These are phyloP conservation scores for Sungouiella thailandica DNA, from an alignment of 805 yeast species.

Conservation along the genomic window DNA sequence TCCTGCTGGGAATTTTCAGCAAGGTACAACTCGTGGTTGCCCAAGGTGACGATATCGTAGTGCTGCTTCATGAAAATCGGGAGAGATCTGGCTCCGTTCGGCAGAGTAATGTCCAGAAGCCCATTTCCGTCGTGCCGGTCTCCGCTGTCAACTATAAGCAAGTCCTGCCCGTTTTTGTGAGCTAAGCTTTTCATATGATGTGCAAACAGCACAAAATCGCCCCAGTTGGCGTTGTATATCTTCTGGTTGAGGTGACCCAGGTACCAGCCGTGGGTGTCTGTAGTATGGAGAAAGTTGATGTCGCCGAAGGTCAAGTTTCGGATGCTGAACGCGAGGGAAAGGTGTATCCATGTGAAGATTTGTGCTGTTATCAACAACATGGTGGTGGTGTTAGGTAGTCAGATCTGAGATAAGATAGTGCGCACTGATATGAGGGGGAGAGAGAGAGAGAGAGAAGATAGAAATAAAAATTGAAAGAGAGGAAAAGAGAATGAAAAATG, in stretches of 20 bases:
- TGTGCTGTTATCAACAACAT: too few relatives aligned
- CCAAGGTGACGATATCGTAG: slow-evolving; percentile 77
- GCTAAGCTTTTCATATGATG: slow-evolving; percentile 45
- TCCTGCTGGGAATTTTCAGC: slow-evolving; percentile 64
- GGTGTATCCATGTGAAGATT: too few relatives aligned
- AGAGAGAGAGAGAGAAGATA: too few relatives aligned
- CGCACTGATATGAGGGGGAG: too few relatives aligned
- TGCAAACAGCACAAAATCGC: slow-evolving; percentile 75
- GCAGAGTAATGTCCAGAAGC: slow-evolving; percentile 67
- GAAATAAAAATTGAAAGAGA: too few relatives aligned
- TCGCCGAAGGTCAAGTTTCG: slow-evolving; percentile 30
- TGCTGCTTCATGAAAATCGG: slow-evolving; percentile 58
- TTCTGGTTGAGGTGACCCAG: slow-evolving; percentile 82
- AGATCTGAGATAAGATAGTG: too few relatives aligned
- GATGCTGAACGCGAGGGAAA: too few relatives aligned
- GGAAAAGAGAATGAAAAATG: too few relatives aligned
- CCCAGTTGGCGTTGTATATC: slow-evolving; percentile 84
- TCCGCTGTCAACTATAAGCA: slow-evolving; percentile 80
- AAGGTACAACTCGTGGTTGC: slow-evolving; percentile 85
- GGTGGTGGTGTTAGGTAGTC: too few relatives aligned
- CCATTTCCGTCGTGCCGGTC: slow-evolving; percentile 97
- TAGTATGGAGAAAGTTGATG: slow-evolving; percentile 84
- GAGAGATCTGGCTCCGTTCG: slow-evolving; percentile 64
- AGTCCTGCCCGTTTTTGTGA: slow-evolving; percentile 47
- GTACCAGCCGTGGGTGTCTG: slow-evolving; percentile 97